phyloP scores from a whole-genome alignment of 345 rosid species.

The Gossypium mustelinum region DNA sequence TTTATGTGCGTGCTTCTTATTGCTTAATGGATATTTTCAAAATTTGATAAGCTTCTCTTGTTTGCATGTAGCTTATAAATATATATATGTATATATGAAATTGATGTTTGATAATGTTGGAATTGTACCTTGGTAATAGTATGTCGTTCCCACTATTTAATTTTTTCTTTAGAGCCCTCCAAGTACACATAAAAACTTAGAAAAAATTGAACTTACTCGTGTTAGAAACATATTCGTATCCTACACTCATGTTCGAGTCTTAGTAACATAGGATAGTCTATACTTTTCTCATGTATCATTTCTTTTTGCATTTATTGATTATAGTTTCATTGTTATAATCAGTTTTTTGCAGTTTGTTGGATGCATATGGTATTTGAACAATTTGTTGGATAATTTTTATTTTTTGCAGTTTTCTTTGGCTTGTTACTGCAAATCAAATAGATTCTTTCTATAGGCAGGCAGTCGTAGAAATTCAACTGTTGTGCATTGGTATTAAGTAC shows the following conservation, averaged over 20 bases:
- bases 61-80: background rate
- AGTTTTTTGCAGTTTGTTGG: background rate
- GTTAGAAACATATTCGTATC: background rate
- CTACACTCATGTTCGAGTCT: background rate
- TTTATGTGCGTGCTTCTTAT: background rate
- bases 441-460: background rate
- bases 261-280: background rate
- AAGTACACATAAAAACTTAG: background rate
- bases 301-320: background rate
- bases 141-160: background rate
- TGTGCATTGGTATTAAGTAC: background rate
- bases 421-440: background rate
- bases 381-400: background rate
- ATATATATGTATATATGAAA: background rate
- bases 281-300: background rate
- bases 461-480: background rate
- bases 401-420: background rate
- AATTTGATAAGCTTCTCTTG: background rate
- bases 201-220: background rate
- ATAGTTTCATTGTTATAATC: background rate
- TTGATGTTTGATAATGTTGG: background rate
- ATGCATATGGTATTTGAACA: background rate
- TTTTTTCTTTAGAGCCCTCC: too few relatives aligned
- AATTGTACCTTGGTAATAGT: background rate
- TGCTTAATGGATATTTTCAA: background rate